phyloP scores from a whole-genome alignment of 192 early-diverging fungal genomes.

The Gamsiella multidivaricata region DNA sequence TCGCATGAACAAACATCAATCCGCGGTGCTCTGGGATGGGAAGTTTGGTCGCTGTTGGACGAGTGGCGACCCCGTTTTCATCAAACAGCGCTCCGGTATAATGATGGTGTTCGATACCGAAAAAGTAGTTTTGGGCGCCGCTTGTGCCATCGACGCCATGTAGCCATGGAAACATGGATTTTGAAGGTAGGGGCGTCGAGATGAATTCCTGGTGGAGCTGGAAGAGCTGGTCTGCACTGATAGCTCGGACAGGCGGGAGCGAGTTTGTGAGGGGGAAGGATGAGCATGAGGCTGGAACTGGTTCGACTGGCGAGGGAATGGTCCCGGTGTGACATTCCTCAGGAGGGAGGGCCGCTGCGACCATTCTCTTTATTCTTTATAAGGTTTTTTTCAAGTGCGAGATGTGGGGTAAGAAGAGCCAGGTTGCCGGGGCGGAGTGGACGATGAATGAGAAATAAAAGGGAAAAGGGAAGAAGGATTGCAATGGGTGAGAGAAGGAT shows the following conservation, averaged over 20 bases:
- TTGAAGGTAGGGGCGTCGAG: slow-evolving; percentile 57
- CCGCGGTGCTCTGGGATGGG: slow-evolving; percentile 54
- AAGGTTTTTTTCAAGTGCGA: not conserved
- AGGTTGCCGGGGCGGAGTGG: not conserved
- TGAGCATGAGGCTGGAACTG: not conserved
- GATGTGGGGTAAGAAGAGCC: not conserved
- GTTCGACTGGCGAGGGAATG: not conserved
- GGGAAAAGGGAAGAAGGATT: not conserved
- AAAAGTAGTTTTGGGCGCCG: slow-evolving; percentile 63
- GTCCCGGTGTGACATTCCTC: not conserved
- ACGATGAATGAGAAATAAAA: slow-evolving; percentile 1
- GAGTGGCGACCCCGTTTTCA: not conserved
- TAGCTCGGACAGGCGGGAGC: slow-evolving; percentile 48
- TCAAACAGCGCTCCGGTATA: slow-evolving; percentile 15
- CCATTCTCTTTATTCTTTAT: slow-evolving; percentile 21
- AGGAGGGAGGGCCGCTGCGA: slow-evolving; percentile 26
- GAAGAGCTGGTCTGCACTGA: slow-evolving; percentile 55
- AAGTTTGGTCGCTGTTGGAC: slow-evolving; percentile 7
- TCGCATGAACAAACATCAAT: slow-evolving; percentile 51
- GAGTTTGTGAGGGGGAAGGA: slow-evolving; percentile 35
- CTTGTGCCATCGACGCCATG: slow-evolving; percentile 67
- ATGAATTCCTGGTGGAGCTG: slow-evolving; percentile 56
- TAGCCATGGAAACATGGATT: slow-evolving; percentile 70
- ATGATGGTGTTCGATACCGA: slow-evolving; percentile 55
- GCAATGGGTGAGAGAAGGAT: not conserved